These are phyloP conservation scores for Boletus tomentosulus DNA, from an alignment of 768 basidiomycete species.

Conservation along the genomic window DNA sequence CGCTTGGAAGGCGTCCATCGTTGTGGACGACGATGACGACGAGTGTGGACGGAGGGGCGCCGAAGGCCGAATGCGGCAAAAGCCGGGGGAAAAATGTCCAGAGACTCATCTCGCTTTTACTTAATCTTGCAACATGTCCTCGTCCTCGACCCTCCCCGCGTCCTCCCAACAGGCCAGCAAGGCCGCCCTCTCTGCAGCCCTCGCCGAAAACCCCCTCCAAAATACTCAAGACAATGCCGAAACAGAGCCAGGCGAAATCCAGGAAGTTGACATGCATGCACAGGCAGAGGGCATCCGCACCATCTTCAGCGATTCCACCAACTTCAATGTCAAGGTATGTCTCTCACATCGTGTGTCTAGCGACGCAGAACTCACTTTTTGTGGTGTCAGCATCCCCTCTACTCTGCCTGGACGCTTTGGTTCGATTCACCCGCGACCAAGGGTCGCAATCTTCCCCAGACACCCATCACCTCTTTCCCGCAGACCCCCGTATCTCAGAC, in stretches of 20 bases:
- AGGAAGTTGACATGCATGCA: slow-evolving; percentile 80
- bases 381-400: slow-evolving; percentile 76
- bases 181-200: slow-evolving; percentile 71
- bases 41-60: not conserved
- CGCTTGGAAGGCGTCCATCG: slow-evolving; percentile 72
- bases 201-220: slow-evolving; percentile 49
- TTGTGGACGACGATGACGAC: not conserved
- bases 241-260: slow-evolving; percentile 77
- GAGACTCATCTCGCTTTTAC: slow-evolving; percentile 12
- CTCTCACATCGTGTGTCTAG: not conserved
- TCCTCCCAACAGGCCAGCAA: slow-evolving; percentile 74
- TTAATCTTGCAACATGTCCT: slow-evolving; percentile 19
- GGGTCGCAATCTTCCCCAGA: slow-evolving; percentile 83
- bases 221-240: slow-evolving; percentile 33
- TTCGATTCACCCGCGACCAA: slow-evolving; percentile 95
- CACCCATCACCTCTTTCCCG: slow-evolving; percentile 72
- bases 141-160: slow-evolving; percentile 49
- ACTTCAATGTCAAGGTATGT: slow-evolving; percentile 93
- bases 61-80: slow-evolving; percentile 19
- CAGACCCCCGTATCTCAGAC: slow-evolving; percentile 72
- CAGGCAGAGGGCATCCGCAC: slow-evolving; percentile 84
- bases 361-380: not conserved
- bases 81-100: slow-evolving; percentile 13
- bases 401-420: slow-evolving; percentile 95
- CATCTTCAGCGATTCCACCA: slow-evolving; percentile 87